Percentiles rank a stretch among this genome's conserved stretches.
Conservation (phyloP, 1,284 basidiomycete genomes). For the Agaricales sp. region DNA sequence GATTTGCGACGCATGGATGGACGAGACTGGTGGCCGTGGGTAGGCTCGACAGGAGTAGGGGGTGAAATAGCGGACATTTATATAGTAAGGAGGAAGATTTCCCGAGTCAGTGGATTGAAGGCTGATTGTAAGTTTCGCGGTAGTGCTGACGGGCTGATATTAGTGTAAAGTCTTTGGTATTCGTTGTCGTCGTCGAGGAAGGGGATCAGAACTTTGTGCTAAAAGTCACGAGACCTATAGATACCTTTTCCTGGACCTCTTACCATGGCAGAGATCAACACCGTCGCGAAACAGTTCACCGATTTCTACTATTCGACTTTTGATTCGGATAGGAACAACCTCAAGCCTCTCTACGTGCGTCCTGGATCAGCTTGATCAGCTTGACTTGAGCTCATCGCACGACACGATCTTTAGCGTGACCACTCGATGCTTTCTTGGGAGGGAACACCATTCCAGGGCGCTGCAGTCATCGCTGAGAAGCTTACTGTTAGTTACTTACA, state of each 20-base stretch:
- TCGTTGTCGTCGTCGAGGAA: background rate
- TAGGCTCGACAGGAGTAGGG: background rate
- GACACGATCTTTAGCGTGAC: slow-evolving; percentile 49
- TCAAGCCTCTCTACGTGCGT: slow-evolving; percentile 68
- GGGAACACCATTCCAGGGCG: slow-evolving; percentile 53
- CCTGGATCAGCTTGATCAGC: slow-evolving; percentile 1
- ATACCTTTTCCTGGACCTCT: slow-evolving; percentile 12
- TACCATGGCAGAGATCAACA: slow-evolving; percentile 63
- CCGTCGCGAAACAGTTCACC: slow-evolving; percentile 57
- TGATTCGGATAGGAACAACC: slow-evolving; percentile 43
- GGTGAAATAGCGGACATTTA: slow-evolving; percentile 1
- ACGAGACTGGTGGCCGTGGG: slow-evolving; percentile 24
- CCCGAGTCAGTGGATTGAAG: background rate
- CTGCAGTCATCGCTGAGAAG: slow-evolving; percentile 63
- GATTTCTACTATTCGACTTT: slow-evolving; percentile 72
- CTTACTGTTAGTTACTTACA: slow-evolving; percentile 46
- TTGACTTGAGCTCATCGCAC: background rate
- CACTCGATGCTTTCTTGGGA: slow-evolving; percentile 91
- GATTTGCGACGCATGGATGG: slow-evolving; percentile 74
- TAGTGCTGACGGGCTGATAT: slow-evolving; percentile 17
- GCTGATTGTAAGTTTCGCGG: background rate
- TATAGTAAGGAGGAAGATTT: background rate
- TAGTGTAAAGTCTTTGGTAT: background rate
- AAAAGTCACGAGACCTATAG: background rate
- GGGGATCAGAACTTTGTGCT: background rate